Conservation (phyloP, 345 rosid species). For the Pistacia integerrima region DNA sequence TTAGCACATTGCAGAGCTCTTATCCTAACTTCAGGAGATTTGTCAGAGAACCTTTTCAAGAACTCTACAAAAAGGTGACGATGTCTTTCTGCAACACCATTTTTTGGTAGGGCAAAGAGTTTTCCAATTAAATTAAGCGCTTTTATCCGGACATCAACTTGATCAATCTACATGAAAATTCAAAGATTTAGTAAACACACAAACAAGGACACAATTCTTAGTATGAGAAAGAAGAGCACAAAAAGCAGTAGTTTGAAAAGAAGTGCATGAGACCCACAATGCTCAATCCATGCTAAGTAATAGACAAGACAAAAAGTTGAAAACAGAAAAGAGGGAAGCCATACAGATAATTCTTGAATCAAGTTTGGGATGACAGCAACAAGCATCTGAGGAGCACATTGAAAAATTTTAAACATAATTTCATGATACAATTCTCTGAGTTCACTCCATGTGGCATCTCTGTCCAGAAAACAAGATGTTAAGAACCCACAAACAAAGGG, state of each 20-base stretch:
- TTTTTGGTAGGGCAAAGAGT: conserved; percentile 60
- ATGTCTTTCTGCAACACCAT: conserved; percentile 51
- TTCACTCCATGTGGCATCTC: conserved; percentile 61
- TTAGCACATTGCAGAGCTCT: conserved; percentile 68
- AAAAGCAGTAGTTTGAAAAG: not conserved
- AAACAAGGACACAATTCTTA: not conserved
- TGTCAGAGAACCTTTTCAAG: conserved; percentile 85
- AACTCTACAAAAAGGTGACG: conserved; percentile 71
- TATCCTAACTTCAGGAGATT: conserved; percentile 86
- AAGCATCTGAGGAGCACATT: conserved; percentile 78
- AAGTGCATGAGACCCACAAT: not conserved
- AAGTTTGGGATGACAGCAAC: conserved; percentile 68
- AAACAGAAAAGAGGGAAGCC: conserved; percentile 8
- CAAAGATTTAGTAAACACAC: not conserved
- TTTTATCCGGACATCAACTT: conserved; percentile 86
- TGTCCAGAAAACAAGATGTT: conserved; percentile 68
- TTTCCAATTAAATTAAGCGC: conserved; percentile 79
- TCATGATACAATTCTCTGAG: conserved; percentile 85
- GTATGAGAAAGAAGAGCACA: not conserved
- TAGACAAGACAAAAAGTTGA: conserved; percentile 9
- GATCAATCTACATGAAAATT: conserved; percentile 65
- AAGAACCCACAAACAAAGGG: conserved; percentile 74
- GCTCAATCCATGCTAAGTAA: conserved; percentile 9
- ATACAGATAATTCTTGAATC: conserved; percentile 79
- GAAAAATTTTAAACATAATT: conserved; percentile 67